phyloP scores from a whole-genome alignment of 495 filamentous ascomycete species.

The Aspergillus diversus region DNA sequence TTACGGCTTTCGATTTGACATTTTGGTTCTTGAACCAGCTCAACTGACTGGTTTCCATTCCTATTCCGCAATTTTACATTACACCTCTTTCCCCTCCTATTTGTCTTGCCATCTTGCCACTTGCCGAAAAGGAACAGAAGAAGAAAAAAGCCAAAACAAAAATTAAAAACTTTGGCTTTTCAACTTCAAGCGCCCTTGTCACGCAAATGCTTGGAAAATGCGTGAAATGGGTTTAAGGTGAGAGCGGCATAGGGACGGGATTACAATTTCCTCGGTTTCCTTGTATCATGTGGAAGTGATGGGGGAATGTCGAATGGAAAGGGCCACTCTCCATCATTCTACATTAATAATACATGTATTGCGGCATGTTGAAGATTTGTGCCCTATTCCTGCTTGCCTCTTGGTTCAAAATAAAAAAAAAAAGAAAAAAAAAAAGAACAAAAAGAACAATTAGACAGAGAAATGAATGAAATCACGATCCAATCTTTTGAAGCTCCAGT shows the following conservation, averaged over 20 bases:
- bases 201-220: not conserved
- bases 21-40: not conserved
- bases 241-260: not conserved
- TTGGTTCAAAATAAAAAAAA: not conserved
- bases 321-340: too few species aligned
- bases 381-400: not conserved
- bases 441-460: not conserved
- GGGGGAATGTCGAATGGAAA: too few species aligned
- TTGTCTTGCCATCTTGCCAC: too few species aligned
- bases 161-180: not conserved
- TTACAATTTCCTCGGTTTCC: not conserved
- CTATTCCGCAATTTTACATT: not conserved
- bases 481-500: not conserved
- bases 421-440: not conserved
- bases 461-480: not conserved
- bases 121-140: too few species aligned
- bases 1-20: not conserved
- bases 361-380: not conserved
- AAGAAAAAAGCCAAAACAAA: not conserved
- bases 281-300: conserved; percentile 1
- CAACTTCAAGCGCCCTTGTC: not conserved
- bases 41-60: not conserved
- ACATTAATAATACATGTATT: too few species aligned
- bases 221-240: not conserved
- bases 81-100: too few species aligned